phyloP scores from a whole-genome alignment of 2,329 filamentous ascomycete genomes.

The Colletotrichum somersetense region DNA sequence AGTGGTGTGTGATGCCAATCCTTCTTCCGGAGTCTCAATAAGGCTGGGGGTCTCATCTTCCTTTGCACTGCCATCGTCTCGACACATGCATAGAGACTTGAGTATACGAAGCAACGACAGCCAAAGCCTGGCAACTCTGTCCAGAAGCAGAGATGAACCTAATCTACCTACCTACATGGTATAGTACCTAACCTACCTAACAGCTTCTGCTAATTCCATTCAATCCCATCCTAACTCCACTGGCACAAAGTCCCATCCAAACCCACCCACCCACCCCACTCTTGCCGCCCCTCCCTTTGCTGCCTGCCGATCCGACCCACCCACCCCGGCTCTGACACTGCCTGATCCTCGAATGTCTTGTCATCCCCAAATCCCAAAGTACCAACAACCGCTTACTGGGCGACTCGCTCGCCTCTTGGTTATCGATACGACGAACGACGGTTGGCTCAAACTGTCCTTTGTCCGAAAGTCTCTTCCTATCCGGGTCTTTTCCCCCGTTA shows the following conservation, averaged over 20 bases:
- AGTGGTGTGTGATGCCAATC: constrained; percentile 1
- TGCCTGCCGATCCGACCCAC: constrained; percentile 12
- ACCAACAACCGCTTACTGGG: not conserved
- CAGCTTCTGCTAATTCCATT: not conserved
- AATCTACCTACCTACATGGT: too few relatives aligned
- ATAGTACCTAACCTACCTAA: not conserved
- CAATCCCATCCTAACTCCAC: not conserved
- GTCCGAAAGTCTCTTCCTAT: not conserved
- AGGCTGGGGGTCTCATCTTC: not conserved
- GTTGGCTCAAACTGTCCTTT: not conserved
- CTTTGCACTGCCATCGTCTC: not conserved
- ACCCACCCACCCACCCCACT: too few relatives aligned
- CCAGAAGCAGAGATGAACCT: not conserved
- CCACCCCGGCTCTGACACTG: not conserved
- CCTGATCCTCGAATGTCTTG: not conserved
- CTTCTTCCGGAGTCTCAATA: not conserved
- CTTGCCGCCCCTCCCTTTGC: not conserved
- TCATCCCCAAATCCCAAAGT: not conserved
- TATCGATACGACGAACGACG: not conserved
- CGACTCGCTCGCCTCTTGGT: not conserved
- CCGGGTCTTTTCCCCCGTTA: not conserved
- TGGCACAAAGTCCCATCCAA: not conserved
- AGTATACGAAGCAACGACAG: not conserved
- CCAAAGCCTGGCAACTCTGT: not conserved
- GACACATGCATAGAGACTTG: not conserved